Evolutionary conservation across 192 early-diverging fungal genomes (phyloP).

Genomic region (Cetraspora pellucida): DNA sequence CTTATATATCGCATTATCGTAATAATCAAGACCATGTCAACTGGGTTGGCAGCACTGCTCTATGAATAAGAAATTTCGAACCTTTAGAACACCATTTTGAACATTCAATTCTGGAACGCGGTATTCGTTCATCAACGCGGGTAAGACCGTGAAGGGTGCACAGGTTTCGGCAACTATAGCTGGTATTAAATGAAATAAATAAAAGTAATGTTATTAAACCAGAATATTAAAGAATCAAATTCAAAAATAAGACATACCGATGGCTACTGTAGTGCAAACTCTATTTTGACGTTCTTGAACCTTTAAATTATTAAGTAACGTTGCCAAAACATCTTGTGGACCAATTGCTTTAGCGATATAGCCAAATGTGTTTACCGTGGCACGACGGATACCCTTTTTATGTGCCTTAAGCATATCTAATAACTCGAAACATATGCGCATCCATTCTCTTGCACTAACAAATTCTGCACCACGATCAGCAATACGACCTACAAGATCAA

Average conservation of each 20-base stretch:
- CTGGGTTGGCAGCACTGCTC: no score
- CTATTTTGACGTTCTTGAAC: constrained; percentile 99
- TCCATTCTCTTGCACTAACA: constrained; percentile 98
- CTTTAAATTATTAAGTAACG: constrained; percentile 95
- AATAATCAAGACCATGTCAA: no score
- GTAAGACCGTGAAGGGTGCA: constrained; percentile 96
- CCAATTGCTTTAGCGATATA: constrained; percentile 99
- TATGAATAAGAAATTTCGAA: constrained; percentile 7
- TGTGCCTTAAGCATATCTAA: constrained; percentile 96
- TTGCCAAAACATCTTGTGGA: constrained; percentile 98
- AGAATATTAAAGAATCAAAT: not conserved
- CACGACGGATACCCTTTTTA: constrained; percentile 92
- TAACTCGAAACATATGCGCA: constrained; percentile 98
- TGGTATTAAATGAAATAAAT: not conserved
- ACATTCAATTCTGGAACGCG: constrained; percentile 99
- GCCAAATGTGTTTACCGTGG: constrained; percentile 98
- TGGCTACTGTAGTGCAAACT: constrained; percentile 99
- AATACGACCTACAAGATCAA: constrained; percentile 97
- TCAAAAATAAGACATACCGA: constrained; percentile 41
- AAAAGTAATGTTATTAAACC: not conserved
- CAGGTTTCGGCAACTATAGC: constrained; percentile 86
- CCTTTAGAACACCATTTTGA: constrained; percentile 98
- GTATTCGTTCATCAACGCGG: constrained; percentile 99
- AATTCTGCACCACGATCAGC: constrained; percentile 97
- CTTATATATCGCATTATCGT: no score